These are phyloP conservation scores for Pythium angustatum DNA, from an alignment of 352 stramenopile genomes.

Conservation along the genomic window DNA sequence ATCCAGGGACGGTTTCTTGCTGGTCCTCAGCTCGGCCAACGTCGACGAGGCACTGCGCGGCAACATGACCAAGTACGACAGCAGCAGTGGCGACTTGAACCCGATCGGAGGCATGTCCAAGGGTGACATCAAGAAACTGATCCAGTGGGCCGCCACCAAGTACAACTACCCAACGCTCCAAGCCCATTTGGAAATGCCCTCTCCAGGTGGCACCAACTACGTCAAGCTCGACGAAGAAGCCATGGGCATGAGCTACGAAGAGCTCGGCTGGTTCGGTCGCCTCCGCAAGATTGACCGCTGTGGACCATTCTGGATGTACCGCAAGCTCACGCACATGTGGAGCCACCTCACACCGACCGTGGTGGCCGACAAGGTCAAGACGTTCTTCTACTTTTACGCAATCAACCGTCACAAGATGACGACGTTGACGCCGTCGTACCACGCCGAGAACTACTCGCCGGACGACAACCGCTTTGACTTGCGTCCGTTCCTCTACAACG, in stretches of 20 bases:
- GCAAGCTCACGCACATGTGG: conserved; percentile 88
- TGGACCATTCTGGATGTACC: conserved; percentile 94
- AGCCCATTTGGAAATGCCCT: conserved; percentile 93
- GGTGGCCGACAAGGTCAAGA: conserved; percentile 92
- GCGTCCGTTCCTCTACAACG: conserved; percentile 97
- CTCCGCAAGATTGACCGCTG: conserved; percentile 96
- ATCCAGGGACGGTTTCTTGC: conserved; percentile 93
- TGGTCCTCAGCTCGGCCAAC: conserved; percentile 98
- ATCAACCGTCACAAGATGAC: conserved; percentile 99
- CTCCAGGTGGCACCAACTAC: no score
- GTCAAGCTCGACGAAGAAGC: conserved; percentile 98
- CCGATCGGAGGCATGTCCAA: conserved; percentile 97
- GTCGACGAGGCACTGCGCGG: conserved; percentile 98
- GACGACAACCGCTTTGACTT: conserved; percentile 99
- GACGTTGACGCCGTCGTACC: conserved; percentile 97
- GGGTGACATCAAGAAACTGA: conserved; percentile 95
- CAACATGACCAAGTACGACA: conserved; percentile 99
- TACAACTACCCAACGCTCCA: conserved; percentile 92
- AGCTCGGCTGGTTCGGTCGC: conserved; percentile 95
- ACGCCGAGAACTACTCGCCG: conserved; percentile 98
- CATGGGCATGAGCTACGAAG: conserved; percentile 99
- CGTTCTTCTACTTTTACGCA: conserved; percentile 98
- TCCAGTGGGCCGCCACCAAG: conserved; percentile 89
- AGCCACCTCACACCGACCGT: conserved; percentile 72
- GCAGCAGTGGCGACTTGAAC: conserved; percentile 97